Conservation (phyloP, 306 rosid species). For the Echinosophora koreensis region DNA sequence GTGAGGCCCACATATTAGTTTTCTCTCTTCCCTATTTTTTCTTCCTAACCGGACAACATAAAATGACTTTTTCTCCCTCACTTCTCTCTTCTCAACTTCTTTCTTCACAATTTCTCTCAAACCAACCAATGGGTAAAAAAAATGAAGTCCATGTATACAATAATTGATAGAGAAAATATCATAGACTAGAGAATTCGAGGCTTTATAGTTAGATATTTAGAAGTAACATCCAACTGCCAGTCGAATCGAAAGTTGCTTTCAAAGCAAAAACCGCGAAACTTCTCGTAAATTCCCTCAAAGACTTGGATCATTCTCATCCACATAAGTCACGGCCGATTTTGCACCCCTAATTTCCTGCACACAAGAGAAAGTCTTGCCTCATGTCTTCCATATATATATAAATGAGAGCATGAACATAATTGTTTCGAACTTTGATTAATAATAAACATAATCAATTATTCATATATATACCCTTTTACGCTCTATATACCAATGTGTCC, state of each 20-base stretch:
- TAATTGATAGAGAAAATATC: not conserved
- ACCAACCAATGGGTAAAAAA: no score
- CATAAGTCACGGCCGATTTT: not conserved
- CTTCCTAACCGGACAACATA: no score
- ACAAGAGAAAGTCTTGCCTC: not conserved
- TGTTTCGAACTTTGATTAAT: not conserved
- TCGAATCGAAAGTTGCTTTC: constrained; percentile 1
- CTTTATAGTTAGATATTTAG: not conserved
- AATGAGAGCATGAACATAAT: not conserved
- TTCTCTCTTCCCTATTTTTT: no score
- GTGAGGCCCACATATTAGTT: no score
- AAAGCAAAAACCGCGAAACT: constrained; percentile 15
- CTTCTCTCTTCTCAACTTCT: no score
- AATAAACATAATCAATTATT: not conserved
- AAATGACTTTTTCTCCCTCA: no score
- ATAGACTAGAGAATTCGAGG: constrained; percentile 33
- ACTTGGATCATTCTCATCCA: constrained; percentile 41
- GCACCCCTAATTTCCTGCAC: not conserved
- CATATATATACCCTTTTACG: not conserved
- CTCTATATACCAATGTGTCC: constrained; percentile 48
- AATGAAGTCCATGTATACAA: not conserved
- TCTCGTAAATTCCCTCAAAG: not conserved
- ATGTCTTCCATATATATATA: not conserved
- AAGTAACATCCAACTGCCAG: not conserved
- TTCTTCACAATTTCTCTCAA: no score